Evolutionary conservation across 2,329 filamentous ascomycete species (phyloP), one percentile per base, ranked within the genome.

Genomic region (Atkinsonella hypoxylon): DNA sequence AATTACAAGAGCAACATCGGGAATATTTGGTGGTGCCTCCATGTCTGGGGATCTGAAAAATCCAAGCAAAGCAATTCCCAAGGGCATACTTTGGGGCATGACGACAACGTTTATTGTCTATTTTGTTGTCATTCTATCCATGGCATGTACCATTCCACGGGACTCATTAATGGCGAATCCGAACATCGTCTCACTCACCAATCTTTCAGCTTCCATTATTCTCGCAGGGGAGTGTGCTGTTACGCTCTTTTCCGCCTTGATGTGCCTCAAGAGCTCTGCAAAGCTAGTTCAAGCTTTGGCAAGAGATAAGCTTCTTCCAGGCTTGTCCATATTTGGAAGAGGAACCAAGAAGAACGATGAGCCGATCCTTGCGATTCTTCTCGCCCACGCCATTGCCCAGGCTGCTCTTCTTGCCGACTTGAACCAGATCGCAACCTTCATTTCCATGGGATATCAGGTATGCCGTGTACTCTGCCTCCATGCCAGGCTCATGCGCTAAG

Each of bases 21-120:
- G 77, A 22, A 81, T 79, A 54, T 78, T 79, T 63, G 76, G 81
- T 53, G 89, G 89, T 17, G 89, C 89, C 7, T 91, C 87, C 58
- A 94, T 95, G 89, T 94, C 88, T 8, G 89, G 89, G 17, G 88
- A 95, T 62, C 67, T 95, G 47, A 85, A 79, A 54, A 83, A 89
- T 55, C 89, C 89, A 0, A 91, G 87, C 72, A 87, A 83, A 64
- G 80, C 87, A 1, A 95, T 95, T 49, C 89, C 89, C 0, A 83
- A 80, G 54, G 89, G 89, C n/a, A 94, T 89, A 0, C 68, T 94
- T 1, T 86, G 81, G 67, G 87, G 87, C 2, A 79, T 91, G 63
- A 69, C 79, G 11, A 76, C 89, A 22, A 95, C 89, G 0, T 87
- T 94, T 57, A 63, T 85, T 50, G 74, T 84, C 6, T 95, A 95